Evolutionary conservation across 169 alveolate genomes (phyloP), one percentile per base, ranked within the genome.

Genomic region (Eimeria acervulina): DNA sequence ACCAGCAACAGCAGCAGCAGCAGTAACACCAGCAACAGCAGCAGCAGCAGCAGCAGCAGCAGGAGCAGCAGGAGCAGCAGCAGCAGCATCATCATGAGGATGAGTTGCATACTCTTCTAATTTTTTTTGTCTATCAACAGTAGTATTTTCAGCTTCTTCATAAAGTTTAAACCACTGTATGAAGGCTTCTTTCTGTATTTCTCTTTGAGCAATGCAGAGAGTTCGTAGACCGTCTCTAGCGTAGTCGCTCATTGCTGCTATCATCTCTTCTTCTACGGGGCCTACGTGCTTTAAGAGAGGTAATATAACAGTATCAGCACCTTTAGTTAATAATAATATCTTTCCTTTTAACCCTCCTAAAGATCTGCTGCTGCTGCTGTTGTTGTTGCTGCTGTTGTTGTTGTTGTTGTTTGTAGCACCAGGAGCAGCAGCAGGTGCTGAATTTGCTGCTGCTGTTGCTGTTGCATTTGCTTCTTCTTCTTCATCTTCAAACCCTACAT

Each of bases 241-340:
- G 95, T 96, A 98, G 76, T 97, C 97, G 94, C 97, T 97, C 96
- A 97, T 94, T 33, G 83, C 59, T 8, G 12, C 28, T 21, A 87
- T 66, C 94, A 87, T 95, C n/a, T 96, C 72, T 0, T 87, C 96
- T 74, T 97, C 99, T 74, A 96, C 76, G 13, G 96, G 97, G 0
- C 95, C 94, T 26, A 88, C 78, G 15, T 95, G 66, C 38, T 95
- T 96, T 55, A 98, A 95, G 55, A 98, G 97, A 36, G 97, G 97
- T 59, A 98, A 13, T 98, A 99, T 98, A 7, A 98, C 98, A 31
- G 98, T 97, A 95, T 99, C 99, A 52, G 99, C 99, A 17, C 99
- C 99, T 96, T 99, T 99, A 47, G 98, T 96, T 94, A 98, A 63
- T 38, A 87, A 80, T 13, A 87, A 38, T 55, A 87, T 51, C 26